Base-by-base conservation (phyloP, 1,284 basidiomycete genomes). In the Cutaneotrichosporon spelunceum region DNA sequence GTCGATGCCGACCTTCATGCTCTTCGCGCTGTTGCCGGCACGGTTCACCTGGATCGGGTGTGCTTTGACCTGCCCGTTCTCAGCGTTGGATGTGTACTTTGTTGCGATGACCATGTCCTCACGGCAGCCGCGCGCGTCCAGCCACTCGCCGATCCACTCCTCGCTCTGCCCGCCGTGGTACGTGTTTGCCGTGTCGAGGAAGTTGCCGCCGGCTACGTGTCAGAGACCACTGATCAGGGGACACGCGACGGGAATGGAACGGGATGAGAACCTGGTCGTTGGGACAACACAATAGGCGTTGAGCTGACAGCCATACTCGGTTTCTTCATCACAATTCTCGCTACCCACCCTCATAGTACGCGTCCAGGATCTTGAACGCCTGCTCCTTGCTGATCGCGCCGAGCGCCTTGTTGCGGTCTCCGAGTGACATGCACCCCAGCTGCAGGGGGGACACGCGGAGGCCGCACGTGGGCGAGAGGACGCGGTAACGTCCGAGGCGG, bases 361-460 rank as follows among this genome's bases (percentile, higher is more conserved):
- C 71, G 57, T 81, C 79, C 4, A 80, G 71, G n/a, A 76, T 64
- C 66, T 71, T 60, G 57, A 72, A 71, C 5, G 66, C 61, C 48
- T 72, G 53, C 29, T 73, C 70, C 57, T 58, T 26, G 39, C 63
- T 53, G 13, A 69, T 60, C 4, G 58, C 66, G 29, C 59, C 60
- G 23, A 66, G 66, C 10, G 68, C 73, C 8, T 65, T 70, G 81
- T 81, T 82, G 49, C 79, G 76, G 59, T 81, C 73, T 21, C 82
- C 82, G 58, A 83, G 72, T 48, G 75, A 79, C 82, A 83, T 83
- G 14, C 78, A 81, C 14, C 83, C 83, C 9, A 84, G 75, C 62
- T 76, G 78, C 14, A 84, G 71, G 0, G 83, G 83, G 7, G 82
- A 83, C 42, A 84, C 83, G 44, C 74, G 66, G 27, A 72, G 67